A percentile compares a stretch with the other conserved stretches of the same genome.
phyloP scores from a whole-genome alignment of 1,139 yeast genomes.

The Pichia sorboxylosa region DNA sequence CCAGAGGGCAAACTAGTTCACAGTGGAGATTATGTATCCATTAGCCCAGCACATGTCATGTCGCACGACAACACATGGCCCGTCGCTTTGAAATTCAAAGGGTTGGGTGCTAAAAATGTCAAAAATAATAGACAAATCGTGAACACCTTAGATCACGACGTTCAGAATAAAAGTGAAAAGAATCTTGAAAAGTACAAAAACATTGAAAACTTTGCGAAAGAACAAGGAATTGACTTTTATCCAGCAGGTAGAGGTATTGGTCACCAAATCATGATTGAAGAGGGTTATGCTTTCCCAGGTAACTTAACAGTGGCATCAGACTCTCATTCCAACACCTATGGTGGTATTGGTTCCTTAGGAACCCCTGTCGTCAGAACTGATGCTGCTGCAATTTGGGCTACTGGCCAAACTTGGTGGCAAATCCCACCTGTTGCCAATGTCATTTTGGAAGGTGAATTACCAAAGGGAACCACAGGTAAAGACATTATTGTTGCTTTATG shows the following conservation, averaged over 20 bases:
- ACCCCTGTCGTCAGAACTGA: constrained; percentile 97
- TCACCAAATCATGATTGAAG: constrained; percentile 97
- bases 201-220: constrained; percentile 77
- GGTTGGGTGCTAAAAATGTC: constrained; percentile 78
- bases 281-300: constrained; percentile 94
- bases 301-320: constrained; percentile 93
- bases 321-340: constrained; percentile 95
- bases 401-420: constrained; percentile 99
- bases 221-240: constrained; percentile 92
- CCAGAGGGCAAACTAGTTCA: constrained; percentile 59
- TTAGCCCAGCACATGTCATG: constrained; percentile 95
- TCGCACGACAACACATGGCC: constrained; percentile 99
- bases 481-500: constrained; percentile 94
- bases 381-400: constrained; percentile 99
- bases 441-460: constrained; percentile 70
- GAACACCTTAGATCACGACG: constrained; percentile 94
- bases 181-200: constrained; percentile 79
- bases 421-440: constrained; percentile 97
- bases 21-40: constrained; percentile 91
- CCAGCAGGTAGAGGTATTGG: constrained; percentile 99
- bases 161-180: constrained; percentile 81
- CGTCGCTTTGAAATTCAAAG: constrained; percentile 91
- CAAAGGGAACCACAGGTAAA: constrained; percentile 85
- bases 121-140: constrained; percentile 84
- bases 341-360: constrained; percentile 92